Conservation (phyloP, 2,329 filamentous ascomycete species). For the Botrytis sinoallii region DNA sequence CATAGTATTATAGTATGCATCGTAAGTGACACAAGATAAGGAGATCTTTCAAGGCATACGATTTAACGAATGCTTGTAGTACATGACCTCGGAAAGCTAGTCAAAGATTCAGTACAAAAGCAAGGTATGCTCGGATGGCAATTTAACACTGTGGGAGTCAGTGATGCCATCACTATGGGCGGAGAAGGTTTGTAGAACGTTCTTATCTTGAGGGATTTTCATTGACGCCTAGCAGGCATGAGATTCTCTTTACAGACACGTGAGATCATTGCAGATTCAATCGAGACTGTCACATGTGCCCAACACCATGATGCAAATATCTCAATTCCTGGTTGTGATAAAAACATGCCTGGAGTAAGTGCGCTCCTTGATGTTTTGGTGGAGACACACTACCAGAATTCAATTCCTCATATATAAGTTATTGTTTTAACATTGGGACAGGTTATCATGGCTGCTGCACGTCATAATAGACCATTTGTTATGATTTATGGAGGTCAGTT, state of each 20-base stretch:
- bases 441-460: slow-evolving; percentile 76
- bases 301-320: slow-evolving; percentile 89
- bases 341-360: slow-evolving; percentile 82
- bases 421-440: not conserved
- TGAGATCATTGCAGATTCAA: slow-evolving; percentile 90
- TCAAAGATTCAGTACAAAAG: slow-evolving; percentile 77
- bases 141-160: slow-evolving; percentile 51
- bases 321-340: slow-evolving; percentile 90
- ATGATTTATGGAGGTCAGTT: slow-evolving; percentile 75
- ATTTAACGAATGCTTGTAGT: slow-evolving; percentile 48
- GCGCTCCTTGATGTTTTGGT: not conserved
- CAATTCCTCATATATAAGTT: not conserved
- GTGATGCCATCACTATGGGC: slow-evolving; percentile 82
- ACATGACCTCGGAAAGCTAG: slow-evolving; percentile 80
- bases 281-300: slow-evolving; percentile 88
- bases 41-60: not conserved
- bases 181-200: slow-evolving; percentile 63
- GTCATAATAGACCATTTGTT: slow-evolving; percentile 86
- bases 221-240: slow-evolving; percentile 62
- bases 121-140: slow-evolving; percentile 78
- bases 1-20: slow-evolving; percentile 45
- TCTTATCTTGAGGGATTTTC: not conserved
- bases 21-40: slow-evolving; percentile 33
- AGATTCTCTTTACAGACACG: slow-evolving; percentile 86
- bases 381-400: not conserved